Evolutionary conservation across 176 grass and related monocot species (phyloP), one percentile per base, ranked within the genome.

Genomic region (Cenchrus fungigraminus): DNA sequence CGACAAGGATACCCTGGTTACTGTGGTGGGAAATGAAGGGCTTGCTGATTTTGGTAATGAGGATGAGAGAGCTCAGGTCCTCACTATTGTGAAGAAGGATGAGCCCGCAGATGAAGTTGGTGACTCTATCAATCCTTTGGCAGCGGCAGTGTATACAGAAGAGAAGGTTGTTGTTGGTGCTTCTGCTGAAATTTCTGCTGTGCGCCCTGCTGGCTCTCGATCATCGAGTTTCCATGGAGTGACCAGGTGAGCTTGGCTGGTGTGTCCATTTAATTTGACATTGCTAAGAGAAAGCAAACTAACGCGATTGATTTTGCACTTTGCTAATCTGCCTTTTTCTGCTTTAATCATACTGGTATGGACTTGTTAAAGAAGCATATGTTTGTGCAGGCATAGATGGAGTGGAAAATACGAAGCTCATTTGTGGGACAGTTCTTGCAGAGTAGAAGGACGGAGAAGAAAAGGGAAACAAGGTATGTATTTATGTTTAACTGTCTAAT

Each of bases 321-420:
- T 87, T 25, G 47, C 13, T 61, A 73, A 61, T 43, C 58, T 55
- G 43, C 34, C n/a, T 1, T 63, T 76, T 70, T 69, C 15, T 51
- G 68, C 15, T 82, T 9, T 63, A 64, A 71, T 65, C 31, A 68
- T 83, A 67, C 50, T 51, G 20, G 62, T 19, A 9, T 19, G 10
- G 74, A 74, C 45, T 79, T 65, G 56, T 29, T 20, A 80, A 87
- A 67, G 16, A 58, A 68, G 60, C n/a, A 77, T 89, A 25, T 11
- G 76, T 76, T 86, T 32, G 70, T 88, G 43, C 85, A 99, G 97
- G 91, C 94, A 96, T 77, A 96, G 92, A 77, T 96, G 97, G 93
- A 99, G 97, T 42, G 93, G 97, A 52, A 99, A 99, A 84, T 99
- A 76, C 88, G 97, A 99, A 85, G 97, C 93, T 62, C 97, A 99